A percentile compares a stretch with the other conserved stretches of the same genome.
Conservation (phyloP, 306 rosid genomes). For the Carpinus viminea region DNA sequence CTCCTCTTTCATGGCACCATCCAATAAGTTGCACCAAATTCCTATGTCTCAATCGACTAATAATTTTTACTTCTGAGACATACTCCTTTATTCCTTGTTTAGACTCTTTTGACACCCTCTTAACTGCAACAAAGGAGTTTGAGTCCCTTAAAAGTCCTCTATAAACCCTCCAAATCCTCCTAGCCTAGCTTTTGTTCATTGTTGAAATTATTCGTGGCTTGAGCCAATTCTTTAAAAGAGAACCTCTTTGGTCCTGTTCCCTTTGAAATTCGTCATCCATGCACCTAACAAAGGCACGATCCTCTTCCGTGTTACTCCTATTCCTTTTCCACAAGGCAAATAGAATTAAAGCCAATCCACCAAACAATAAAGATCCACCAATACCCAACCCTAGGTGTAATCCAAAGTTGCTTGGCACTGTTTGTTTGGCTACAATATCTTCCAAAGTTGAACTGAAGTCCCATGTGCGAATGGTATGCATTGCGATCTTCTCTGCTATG, state of each 20-base stretch:
- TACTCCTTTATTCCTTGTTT: not conserved
- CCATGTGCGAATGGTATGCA: too few species aligned
- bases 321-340: not conserved
- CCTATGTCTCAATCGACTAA: not conserved
- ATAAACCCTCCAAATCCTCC: not conserved
- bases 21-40: not conserved
- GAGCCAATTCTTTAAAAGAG: not conserved
- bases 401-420: not conserved
- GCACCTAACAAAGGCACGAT: not conserved
- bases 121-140: not conserved
- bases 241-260: not conserved
- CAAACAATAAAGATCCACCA: not conserved
- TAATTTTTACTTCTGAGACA: not conserved
- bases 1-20: not conserved
- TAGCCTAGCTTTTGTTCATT: not conserved
- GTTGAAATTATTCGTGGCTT: not conserved
- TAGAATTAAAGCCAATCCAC: not conserved
- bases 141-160: not conserved
- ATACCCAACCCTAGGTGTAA: not conserved
- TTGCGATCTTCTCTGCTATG: not conserved
- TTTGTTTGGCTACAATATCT: not conserved
- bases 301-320: not conserved
- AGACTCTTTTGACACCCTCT: not conserved
- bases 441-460: not conserved
- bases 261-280: not conserved